Conservation (phyloP, 176 grass and related monocot species). For the Juncus inflexus region DNA sequence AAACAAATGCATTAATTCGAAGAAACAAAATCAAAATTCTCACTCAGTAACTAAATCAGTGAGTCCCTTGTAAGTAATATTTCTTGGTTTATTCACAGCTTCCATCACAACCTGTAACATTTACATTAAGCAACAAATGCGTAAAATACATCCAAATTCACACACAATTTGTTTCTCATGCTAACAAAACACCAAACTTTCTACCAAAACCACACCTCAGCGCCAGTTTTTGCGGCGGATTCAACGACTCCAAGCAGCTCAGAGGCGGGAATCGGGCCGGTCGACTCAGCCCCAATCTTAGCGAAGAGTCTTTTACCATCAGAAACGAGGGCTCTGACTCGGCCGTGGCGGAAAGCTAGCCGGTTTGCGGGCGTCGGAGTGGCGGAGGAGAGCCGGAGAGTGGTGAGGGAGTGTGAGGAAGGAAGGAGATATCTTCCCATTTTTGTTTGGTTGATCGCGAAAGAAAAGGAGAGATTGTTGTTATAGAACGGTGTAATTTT, state of each 20-base stretch:
- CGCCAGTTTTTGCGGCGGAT: constrained; percentile 56
- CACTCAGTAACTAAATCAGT: constrained; percentile 97
- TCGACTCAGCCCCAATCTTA: constrained; percentile 72
- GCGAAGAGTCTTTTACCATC: constrained; percentile 38
- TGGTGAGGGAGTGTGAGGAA: constrained; percentile 14
- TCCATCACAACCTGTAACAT: constrained; percentile 74
- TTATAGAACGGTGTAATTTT: no score
- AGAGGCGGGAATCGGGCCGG: constrained; percentile 63
- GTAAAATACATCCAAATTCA: not conserved
- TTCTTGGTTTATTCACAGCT: constrained; percentile 85
- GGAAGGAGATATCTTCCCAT: constrained; percentile 72
- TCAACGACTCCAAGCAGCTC: constrained; percentile 76
- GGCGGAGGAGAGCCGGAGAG: constrained; percentile 19
- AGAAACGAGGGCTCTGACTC: constrained; percentile 39
- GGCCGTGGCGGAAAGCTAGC: constrained; percentile 17
- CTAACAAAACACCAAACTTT: constrained; percentile 5
- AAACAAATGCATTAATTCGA: not conserved
- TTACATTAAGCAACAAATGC: not conserved
- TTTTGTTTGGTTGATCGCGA: not conserved
- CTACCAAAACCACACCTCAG: constrained; percentile 49
- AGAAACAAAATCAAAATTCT: constrained; percentile 28
- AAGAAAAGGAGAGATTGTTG: constrained; percentile 7
- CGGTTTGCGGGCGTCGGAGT: constrained; percentile 7
- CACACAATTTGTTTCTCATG: not conserved
- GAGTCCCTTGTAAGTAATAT: constrained; percentile 82